phyloP scores from a whole-genome alignment of 2,329 filamentous ascomycete genomes.

The Talaromyces amestolkiae region DNA sequence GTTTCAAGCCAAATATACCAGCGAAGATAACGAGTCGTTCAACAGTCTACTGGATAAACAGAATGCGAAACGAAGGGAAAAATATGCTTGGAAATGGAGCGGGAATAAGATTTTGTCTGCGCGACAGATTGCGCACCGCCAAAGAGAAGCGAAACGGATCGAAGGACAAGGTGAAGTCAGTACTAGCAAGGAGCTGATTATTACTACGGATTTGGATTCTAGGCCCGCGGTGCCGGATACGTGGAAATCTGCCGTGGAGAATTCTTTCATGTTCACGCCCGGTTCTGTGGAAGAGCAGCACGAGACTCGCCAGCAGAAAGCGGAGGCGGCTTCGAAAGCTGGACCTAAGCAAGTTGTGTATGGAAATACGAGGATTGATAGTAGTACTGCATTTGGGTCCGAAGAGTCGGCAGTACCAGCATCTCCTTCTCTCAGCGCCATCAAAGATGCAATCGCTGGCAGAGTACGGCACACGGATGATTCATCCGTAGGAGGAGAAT shows the following conservation, averaged over 20 bases:
- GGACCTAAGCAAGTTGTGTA: slow-evolving; percentile 76
- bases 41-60: slow-evolving; percentile 88
- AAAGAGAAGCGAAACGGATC: slow-evolving; percentile 67
- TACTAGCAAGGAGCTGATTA: slow-evolving; percentile 54
- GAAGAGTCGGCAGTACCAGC: slow-evolving; percentile 54
- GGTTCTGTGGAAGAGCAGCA: slow-evolving; percentile 52
- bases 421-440: slow-evolving; percentile 79
- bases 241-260: slow-evolving; percentile 73
- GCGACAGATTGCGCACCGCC: slow-evolving; percentile 57
- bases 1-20: slow-evolving; percentile 92
- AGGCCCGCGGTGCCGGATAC: slow-evolving; percentile 73
- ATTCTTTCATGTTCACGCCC: slow-evolving; percentile 77
- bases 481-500: slow-evolving; percentile 54
- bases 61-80: slow-evolving; percentile 78
- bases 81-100: slow-evolving; percentile 84
- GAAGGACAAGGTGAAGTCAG: slow-evolving; percentile 56
- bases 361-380: slow-evolving; percentile 71
- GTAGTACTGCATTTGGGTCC: slow-evolving; percentile 44
- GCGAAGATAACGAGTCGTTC: slow-evolving; percentile 97
- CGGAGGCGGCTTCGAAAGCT: slow-evolving; percentile 69
- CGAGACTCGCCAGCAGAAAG: slow-evolving; percentile 63
- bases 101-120: slow-evolving; percentile 75
- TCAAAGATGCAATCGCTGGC: slow-evolving; percentile 80
- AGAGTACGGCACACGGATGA: slow-evolving; percentile 58
- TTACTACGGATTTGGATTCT: slow-evolving; percentile 62